phyloP scores from a whole-genome alignment of 805 yeast genomes.

The Saccharomyces mikatae region DNA sequence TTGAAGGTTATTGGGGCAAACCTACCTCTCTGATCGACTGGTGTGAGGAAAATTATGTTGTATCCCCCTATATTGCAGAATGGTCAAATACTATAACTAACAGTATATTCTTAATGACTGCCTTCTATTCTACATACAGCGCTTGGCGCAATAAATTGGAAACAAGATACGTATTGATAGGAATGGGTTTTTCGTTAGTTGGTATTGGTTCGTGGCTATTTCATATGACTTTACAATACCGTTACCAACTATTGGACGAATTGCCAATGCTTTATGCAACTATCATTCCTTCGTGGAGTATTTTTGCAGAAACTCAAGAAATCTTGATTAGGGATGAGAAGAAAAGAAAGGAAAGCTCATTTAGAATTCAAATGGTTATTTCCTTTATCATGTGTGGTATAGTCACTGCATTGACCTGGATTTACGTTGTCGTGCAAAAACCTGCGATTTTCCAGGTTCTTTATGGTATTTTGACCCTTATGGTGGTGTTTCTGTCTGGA shows the following conservation, averaged over 20 bases:
- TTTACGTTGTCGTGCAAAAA: slow-evolving; percentile 65
- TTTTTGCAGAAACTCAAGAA: slow-evolving; percentile 50
- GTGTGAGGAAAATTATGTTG: slow-evolving; percentile 96
- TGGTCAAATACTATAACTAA: slow-evolving; percentile 83
- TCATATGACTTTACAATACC: slow-evolving; percentile 90
- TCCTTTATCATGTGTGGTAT: slow-evolving; percentile 43
- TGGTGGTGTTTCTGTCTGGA: slow-evolving; percentile 57
- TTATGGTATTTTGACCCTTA: slow-evolving; percentile 70
- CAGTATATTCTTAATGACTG: slow-evolving; percentile 45
- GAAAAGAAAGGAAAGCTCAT: neutral
- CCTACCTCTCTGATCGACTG: slow-evolving; percentile 95
- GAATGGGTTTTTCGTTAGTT: slow-evolving; percentile 76
- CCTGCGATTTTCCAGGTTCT: slow-evolving; percentile 87
- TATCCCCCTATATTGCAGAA: slow-evolving; percentile 80
- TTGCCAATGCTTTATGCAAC: slow-evolving; percentile 98
- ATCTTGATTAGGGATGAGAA: slow-evolving; percentile 3
- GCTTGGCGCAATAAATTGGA: slow-evolving; percentile 58
- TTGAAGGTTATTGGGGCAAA: slow-evolving; percentile 67
- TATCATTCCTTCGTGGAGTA: slow-evolving; percentile 85
- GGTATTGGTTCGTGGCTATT: slow-evolving; percentile 93
- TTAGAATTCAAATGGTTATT: slow-evolving; percentile 27
- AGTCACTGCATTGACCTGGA: slow-evolving; percentile 55
- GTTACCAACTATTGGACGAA: slow-evolving; percentile 87
- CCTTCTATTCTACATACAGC: slow-evolving; percentile 55
- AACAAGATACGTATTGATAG: slow-evolving; percentile 57